phyloP scores from a whole-genome alignment of 1,284 basidiomycete genomes.

The Mrakiaceae sp. region DNA sequence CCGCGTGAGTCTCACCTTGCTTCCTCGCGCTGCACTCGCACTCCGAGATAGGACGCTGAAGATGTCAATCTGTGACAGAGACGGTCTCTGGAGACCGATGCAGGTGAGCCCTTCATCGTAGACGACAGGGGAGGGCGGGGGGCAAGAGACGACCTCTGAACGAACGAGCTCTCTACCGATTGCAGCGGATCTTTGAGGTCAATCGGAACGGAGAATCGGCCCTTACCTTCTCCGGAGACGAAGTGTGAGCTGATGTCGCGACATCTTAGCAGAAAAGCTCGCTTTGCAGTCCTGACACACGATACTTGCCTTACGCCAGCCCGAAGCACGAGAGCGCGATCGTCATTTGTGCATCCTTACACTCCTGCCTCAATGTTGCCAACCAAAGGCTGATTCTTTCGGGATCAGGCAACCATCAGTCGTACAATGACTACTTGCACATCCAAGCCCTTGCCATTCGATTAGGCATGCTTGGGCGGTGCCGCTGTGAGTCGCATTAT shows the following conservation, averaged over 20 bases:
- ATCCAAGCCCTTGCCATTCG: constrained; percentile 3
- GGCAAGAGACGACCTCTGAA: no score
- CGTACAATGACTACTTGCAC: constrained; percentile 8
- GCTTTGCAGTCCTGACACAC: no score
- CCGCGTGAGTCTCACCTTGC: no score
- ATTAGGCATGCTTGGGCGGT: not conserved
- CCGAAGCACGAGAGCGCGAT: not conserved
- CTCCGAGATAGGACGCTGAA: no score
- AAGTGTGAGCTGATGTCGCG: not conserved
- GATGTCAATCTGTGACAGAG: no score
- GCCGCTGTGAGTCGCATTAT: not conserved
- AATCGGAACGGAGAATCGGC: not conserved
- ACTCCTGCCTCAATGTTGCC: no score
- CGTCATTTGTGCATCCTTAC: not conserved
- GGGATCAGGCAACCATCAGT: not conserved
- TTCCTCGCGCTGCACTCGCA: no score
- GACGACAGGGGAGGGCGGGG: no score
- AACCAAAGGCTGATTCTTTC: not conserved
- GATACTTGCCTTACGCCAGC: not conserved
- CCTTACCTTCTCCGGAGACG: not conserved
- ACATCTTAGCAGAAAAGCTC: no score
- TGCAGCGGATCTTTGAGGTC: constrained; percentile 9
- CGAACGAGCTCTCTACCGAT: no score
- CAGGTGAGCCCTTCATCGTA: no score
- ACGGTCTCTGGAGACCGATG: no score